phyloP scores from a whole-genome alignment of 192 early-diverging fungal species.

The Coemansia sp. region DNA sequence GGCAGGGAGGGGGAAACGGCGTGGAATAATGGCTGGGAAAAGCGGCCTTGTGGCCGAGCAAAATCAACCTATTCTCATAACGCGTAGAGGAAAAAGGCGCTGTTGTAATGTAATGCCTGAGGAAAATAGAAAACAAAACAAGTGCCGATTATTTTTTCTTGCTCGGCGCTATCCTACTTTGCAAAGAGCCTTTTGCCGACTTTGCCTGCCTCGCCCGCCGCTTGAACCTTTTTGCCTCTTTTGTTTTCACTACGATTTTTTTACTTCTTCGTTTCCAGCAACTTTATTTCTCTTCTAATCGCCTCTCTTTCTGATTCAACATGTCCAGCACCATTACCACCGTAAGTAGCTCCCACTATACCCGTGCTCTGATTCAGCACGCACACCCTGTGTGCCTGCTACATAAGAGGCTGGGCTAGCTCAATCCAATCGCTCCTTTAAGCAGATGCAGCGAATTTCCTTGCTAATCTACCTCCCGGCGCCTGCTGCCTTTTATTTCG shows the following conservation, averaged over 20 bases:
- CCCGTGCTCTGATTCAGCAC: neutral
- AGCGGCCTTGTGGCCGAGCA: no score
- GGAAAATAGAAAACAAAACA: no score
- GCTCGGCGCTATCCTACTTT: no score
- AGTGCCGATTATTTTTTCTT: constrained; percentile 1
- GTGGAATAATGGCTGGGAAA: no score
- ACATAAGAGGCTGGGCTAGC: no score
- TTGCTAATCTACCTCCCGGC: neutral
- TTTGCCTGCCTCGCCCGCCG: neutral
- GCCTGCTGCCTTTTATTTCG: neutral
- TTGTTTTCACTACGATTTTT: constrained; percentile 7
- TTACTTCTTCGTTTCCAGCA: constrained; percentile 11
- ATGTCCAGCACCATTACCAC: constrained; percentile 39
- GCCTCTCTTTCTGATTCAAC: constrained; percentile 4
- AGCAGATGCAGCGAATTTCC: no score
- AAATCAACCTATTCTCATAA: no score
- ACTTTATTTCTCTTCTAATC: constrained; percentile 2
- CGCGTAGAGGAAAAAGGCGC: no score
- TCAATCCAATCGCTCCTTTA: no score
- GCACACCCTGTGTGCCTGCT: no score
- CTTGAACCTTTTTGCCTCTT: constrained; percentile 13
- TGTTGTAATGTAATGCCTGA: no score
- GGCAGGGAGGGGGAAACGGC: no score
- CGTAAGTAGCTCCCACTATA: constrained; percentile 23
- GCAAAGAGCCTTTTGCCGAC: neutral